Conservation (phyloP, 129 eudicot species). For the Chrysanthemum makinoi region DNA sequence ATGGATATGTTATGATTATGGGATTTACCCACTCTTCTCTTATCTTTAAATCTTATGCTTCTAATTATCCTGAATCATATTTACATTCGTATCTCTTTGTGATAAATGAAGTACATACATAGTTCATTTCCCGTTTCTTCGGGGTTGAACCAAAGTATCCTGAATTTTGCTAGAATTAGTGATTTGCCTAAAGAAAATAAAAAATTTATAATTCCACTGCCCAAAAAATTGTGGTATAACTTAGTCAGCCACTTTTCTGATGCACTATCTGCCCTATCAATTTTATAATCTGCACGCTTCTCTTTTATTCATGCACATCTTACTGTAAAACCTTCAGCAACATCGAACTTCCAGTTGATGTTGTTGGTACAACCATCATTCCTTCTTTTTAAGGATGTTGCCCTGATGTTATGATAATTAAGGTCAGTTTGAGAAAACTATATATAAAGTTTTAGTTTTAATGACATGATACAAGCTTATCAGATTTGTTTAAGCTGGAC, state of each 20-base stretch:
- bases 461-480: neutral
- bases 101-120: neutral
- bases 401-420: slow-evolving; percentile 2
- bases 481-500: neutral
- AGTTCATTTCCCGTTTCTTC: neutral
- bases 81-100: no score
- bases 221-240: neutral
- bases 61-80: no score
- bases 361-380: slow-evolving; percentile 20
- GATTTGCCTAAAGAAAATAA: slow-evolving; percentile 2
- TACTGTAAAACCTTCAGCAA: slow-evolving; percentile 18
- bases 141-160: slow-evolving; percentile 6
- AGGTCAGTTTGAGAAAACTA: neutral
- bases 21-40: slow-evolving; percentile 19
- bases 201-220: slow-evolving; percentile 4
- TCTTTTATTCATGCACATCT: slow-evolving; percentile 6
- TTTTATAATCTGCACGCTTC: slow-evolving; percentile 1
- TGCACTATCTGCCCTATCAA: slow-evolving; percentile 4
- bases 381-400: slow-evolving; percentile 21
- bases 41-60: neutral
- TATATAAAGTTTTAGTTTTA: neutral
- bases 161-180: slow-evolving; percentile 10
- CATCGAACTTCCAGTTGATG: slow-evolving; percentile 16
- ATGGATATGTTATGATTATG: slow-evolving; percentile 24
- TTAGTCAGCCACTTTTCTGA: neutral